phyloP scores from a whole-genome alignment of 805 yeast species.

The Starmerella powellii region DNA sequence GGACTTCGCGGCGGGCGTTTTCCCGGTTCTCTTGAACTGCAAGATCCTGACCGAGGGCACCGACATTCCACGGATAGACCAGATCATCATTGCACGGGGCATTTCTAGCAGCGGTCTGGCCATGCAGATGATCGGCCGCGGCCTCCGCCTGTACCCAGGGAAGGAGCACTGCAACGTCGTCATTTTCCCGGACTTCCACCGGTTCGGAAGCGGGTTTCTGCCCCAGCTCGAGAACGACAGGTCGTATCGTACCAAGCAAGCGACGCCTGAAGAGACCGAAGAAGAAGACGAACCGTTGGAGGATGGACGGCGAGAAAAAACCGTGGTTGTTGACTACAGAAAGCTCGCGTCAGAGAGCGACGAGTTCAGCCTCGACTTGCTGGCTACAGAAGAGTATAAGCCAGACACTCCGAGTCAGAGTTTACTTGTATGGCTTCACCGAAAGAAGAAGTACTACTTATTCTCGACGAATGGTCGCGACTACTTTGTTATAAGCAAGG shows the following conservation, averaged over 20 bases:
- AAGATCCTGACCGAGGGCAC: slow-evolving; percentile 91
- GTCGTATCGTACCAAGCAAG: not conserved
- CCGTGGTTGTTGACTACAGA: slow-evolving; percentile 4
- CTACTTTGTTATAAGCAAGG: slow-evolving; percentile 3
- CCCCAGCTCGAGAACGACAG: slow-evolving; percentile 10
- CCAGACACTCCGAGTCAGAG: slow-evolving; percentile 16
- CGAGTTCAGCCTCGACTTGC: slow-evolving; percentile 4
- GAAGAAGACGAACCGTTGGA: not conserved
- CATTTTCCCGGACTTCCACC: slow-evolving; percentile 15
- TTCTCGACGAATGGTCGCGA: slow-evolving; percentile 2
- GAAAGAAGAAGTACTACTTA: slow-evolving; percentile 12
- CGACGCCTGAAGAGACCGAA: not conserved
- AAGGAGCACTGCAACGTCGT: slow-evolving; percentile 61
- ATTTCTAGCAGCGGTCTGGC: slow-evolving; percentile 60
- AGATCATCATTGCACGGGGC: slow-evolving; percentile 66
- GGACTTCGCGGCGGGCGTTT: slow-evolving; percentile 48
- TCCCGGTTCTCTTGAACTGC: slow-evolving; percentile 73
- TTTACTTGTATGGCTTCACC: slow-evolving; percentile 11
- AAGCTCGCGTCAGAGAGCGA: not conserved
- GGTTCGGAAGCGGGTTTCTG: slow-evolving; percentile 7
- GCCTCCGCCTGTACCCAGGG: slow-evolving; percentile 50
- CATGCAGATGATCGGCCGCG: slow-evolving; percentile 86
- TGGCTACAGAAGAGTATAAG: slow-evolving; percentile 2
- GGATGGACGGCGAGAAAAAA: not conserved
- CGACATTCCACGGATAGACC: slow-evolving; percentile 81